Evolutionary conservation across 495 filamentous ascomycete genomes (phyloP).

Genomic region (Aspergillus haitiensis): DNA sequence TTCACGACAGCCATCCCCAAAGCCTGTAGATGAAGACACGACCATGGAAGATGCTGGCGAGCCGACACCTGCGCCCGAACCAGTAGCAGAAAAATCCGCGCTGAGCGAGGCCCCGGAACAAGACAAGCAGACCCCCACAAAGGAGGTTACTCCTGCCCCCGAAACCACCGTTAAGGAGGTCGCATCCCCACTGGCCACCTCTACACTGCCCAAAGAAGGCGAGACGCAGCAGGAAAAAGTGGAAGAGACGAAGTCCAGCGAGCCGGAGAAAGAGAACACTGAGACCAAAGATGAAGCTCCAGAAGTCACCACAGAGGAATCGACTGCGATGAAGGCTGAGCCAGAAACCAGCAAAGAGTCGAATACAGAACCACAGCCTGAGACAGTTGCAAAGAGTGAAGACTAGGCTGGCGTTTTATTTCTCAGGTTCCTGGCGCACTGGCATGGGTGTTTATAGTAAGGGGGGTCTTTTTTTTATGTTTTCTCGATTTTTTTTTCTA

Average conservation of each 20-base stretch:
- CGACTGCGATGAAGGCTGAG: slow-evolving; percentile 24
- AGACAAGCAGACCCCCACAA: slow-evolving; percentile 26
- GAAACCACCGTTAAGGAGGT: slow-evolving; percentile 28
- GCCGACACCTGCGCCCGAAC: slow-evolving; percentile 21
- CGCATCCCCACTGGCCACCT: slow-evolving; percentile 24
- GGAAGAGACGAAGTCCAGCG: slow-evolving; percentile 21
- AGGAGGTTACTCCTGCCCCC: slow-evolving; percentile 22
- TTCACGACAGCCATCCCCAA: slow-evolving; percentile 46
- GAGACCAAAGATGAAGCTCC: slow-evolving; percentile 23
- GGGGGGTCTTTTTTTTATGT: slow-evolving; percentile 20
- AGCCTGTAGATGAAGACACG: slow-evolving; percentile 60
- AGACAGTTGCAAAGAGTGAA: slow-evolving; percentile 36
- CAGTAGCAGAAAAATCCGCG: slow-evolving; percentile 27
- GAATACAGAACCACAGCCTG: slow-evolving; percentile 28
- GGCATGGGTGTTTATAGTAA: slow-evolving; percentile 44
- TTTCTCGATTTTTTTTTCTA: slow-evolving; percentile 7
- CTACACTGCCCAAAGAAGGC: slow-evolving; percentile 27
- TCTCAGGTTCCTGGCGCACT: slow-evolving; percentile 40
- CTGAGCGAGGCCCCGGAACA: slow-evolving; percentile 14
- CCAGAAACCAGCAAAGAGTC: slow-evolving; percentile 23
- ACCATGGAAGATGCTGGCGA: slow-evolving; percentile 61
- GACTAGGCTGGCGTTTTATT: slow-evolving; percentile 29
- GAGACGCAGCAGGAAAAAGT: slow-evolving; percentile 18
- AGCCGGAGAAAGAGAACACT: slow-evolving; percentile 13
- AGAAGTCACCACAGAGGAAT: slow-evolving; percentile 25